Base-by-base conservation (phyloP, 2,329 filamentous ascomycete species). In the Cladosporium sphaerospermum region DNA sequence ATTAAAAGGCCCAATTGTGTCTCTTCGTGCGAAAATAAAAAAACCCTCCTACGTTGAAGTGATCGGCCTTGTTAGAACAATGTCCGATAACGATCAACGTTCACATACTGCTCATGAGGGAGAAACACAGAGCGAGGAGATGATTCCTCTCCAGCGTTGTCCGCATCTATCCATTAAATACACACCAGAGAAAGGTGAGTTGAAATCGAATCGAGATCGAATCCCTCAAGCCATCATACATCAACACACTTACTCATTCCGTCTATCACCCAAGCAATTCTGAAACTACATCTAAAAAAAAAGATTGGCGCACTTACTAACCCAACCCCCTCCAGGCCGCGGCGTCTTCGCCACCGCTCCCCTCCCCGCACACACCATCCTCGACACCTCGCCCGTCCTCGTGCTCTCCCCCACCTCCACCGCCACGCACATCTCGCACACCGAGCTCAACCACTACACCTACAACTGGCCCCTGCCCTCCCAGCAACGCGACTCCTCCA, bases 391-490 rank as follows among this genome's bases (percentile, higher is more conserved):
- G 39, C 78, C 78, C 3, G 78, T 80, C 5, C 63, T 82, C 5
- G 64, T 80, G 2, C 64, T 82, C 13, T 70, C 71, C 28, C 59
- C 70, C 1, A 60, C 67, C 41, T 77, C 81, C 57, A 79, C 78
- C 57, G 67, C 70, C 52, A 58, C 70, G 10, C 71, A 80, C 59
- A 71, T 80, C 53, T 69, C 70, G 49, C 71, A 78, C 31, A 80
- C 78, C 0, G 68, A 69, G 2, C 63, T 82, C 3, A 76, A 75
- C 61, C 75, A 81, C 61, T 82, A 82, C 59, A 81, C 78, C 31
- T 81, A 81, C 57, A 77, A 77, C 58, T 78, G 75, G 75, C 72
- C 71, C 10, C 54, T 57, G 14, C 53, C 51, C 52, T 23, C 18
- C 33, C 19, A 31, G 14, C 46, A 54, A 58, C 45, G 9, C 28